A percentile compares a stretch with the other conserved stretches of the same genome.
Conservation (phyloP, 352 stramenopile species). For the Phytophthora foliorum region DNA sequence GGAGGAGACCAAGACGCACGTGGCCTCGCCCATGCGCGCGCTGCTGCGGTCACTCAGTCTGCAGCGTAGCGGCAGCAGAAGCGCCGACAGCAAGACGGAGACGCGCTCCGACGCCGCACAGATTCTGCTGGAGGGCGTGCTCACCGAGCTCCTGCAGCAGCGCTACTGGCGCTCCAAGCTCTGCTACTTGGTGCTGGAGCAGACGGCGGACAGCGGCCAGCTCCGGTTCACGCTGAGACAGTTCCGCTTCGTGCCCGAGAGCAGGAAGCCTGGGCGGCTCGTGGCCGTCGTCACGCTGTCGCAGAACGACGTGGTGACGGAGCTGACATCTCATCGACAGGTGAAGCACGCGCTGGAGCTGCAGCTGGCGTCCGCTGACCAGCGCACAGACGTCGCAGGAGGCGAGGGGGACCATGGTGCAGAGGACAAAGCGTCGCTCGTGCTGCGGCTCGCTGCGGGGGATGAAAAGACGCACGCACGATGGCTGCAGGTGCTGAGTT, state of each 20-base stretch:
- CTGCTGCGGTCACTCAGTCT: constrained; percentile 49
- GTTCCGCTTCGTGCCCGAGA: constrained; percentile 54
- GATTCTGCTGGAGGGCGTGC: constrained; percentile 58
- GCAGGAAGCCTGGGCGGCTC: constrained; percentile 33
- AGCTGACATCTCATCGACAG: constrained; percentile 53
- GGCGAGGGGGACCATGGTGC: constrained; percentile 4
- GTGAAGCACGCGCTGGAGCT: constrained; percentile 69
- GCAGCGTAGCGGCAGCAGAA: constrained; percentile 24
- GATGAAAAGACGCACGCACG: constrained; percentile 46
- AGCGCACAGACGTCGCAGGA: constrained; percentile 23
- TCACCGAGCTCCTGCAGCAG: constrained; percentile 61
- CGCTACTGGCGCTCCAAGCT: constrained; percentile 70
- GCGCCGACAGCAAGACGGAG: constrained; percentile 11
- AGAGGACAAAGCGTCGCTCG: constrained; percentile 18
- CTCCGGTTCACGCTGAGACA: constrained; percentile 57
- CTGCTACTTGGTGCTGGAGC: constrained; percentile 69
- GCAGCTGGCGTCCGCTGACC: constrained; percentile 30
- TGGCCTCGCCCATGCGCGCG: constrained; percentile 43
- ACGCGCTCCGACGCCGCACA: constrained; percentile 5
- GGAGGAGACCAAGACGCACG: constrained; percentile 42
- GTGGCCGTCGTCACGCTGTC: constrained; percentile 61
- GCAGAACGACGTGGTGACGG: constrained; percentile 62
- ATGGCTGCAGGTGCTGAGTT: constrained; percentile 60
- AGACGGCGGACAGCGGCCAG: constrained; percentile 16
- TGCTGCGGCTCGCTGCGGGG: constrained; percentile 50